Evolutionary conservation across 306 rosid species (phyloP).

Genomic region (Cucumis sativus): Cucumber_9930_V3 NC_026656.2:11341501-11342000

Average conservation of each 20-base stretch:
- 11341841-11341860: conserved; percentile 55
- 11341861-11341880: conserved; percentile 57
- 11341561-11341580: neutral
- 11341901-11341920: conserved; percentile 20
- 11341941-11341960: neutral
- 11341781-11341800: conserved; percentile 21
- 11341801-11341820: conserved; percentile 48
- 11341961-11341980: conserved; percentile 6
- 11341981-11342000: neutral
- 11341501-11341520: neutral
- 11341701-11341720: neutral
- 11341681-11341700: neutral
- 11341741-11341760: conserved; percentile 2
- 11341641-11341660: neutral
- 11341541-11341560: neutral
- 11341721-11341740: neutral
- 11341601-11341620: neutral
- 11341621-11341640: neutral
- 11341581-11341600: neutral
- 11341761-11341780: conserved; percentile 3
- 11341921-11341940: conserved; percentile 13
- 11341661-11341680: neutral
- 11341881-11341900: conserved; percentile 29
- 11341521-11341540: neutral
- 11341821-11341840: conserved; percentile 22